Percentiles rank a stretch among this genome's conserved stretches.
Evolutionary conservation across 1,139 yeast species (phyloP).

Genomic region (Pichia sp.): DNA sequence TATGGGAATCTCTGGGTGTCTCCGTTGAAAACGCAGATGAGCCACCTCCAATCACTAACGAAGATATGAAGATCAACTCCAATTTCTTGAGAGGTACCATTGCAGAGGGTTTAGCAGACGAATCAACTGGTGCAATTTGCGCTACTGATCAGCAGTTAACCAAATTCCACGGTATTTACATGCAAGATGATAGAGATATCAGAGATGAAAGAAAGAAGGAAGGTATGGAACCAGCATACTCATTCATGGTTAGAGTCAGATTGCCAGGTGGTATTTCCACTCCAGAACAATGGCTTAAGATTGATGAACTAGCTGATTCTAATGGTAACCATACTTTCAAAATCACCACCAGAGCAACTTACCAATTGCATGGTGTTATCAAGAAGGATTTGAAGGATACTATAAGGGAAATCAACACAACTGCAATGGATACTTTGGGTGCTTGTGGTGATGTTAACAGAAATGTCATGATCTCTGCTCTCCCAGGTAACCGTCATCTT

Average conservation of each 20-base stretch:
- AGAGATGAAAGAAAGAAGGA: conserved; percentile 88
- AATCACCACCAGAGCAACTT: conserved; percentile 94
- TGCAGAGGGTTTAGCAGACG: conserved; percentile 77
- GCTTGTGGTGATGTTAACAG: conserved; percentile 99
- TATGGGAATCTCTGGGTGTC: conserved; percentile 90
- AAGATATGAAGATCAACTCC: conserved; percentile 87
- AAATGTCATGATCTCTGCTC: conserved; percentile 87
- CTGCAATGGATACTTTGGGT: conserved; percentile 88
- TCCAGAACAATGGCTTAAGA: conserved; percentile 81
- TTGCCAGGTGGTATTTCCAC: conserved; percentile 90
- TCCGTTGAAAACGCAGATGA: conserved; percentile 82
- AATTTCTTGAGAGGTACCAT: conserved; percentile 90
- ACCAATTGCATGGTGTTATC: conserved; percentile 93
- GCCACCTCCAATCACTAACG: conserved; percentile 93
- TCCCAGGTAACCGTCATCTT: conserved; percentile 78
- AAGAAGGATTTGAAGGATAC: conserved; percentile 87
- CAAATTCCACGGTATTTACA: conserved; percentile 96
- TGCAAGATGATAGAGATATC: conserved; percentile 98
- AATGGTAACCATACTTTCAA: conserved; percentile 93
- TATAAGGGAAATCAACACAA: conserved; percentile 88
- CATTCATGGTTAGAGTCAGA: conserved; percentile 95
- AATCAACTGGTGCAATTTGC: conserved; percentile 84
- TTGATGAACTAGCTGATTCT: conserved; percentile 76
- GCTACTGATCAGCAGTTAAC: conserved; percentile 94
- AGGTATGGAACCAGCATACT: conserved; percentile 91